These are phyloP conservation scores for Apiospora saccharicola DNA, from an alignment of 2,329 filamentous ascomycete genomes.

Conservation along the genomic window DNA sequence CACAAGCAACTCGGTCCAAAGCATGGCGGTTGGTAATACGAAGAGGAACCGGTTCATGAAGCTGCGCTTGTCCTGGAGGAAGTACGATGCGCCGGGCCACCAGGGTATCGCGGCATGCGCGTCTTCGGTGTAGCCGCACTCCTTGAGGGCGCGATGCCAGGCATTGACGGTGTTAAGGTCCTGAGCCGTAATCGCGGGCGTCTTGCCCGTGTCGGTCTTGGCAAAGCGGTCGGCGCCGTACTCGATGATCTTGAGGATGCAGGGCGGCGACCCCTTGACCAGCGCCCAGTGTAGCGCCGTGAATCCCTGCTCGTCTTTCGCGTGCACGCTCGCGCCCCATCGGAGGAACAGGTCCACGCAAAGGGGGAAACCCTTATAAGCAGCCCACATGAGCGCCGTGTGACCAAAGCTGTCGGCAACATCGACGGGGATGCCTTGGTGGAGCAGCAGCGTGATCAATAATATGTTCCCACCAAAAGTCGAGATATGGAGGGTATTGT, in stretches of 20 bases:
- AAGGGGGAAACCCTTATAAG: constrained; percentile 93
- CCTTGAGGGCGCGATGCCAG: constrained; percentile 83
- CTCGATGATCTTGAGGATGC: constrained; percentile 92
- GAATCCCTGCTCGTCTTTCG: constrained; percentile 89
- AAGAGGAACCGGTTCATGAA: constrained; percentile 90
- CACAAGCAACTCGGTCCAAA: constrained; percentile 75
- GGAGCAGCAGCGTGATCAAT: constrained; percentile 85
- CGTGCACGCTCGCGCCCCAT: constrained; percentile 95
- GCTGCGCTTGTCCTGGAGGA: constrained; percentile 77
- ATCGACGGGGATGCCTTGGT: constrained; percentile 95
- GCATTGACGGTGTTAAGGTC: constrained; percentile 88
- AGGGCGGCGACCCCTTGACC: constrained; percentile 88
- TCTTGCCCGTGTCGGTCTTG: constrained; percentile 89
- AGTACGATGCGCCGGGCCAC: constrained; percentile 75
- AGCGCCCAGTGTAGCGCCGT: constrained; percentile 96
- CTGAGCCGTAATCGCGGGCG: constrained; percentile 81
- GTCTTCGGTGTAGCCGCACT: constrained; percentile 84
- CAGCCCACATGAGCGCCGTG: constrained; percentile 97
- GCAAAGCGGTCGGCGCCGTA: constrained; percentile 95
- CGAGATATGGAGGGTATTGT: constrained; percentile 96
- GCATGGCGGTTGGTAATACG: constrained; percentile 81
- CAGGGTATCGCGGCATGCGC: constrained; percentile 73
- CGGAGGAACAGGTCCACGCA: constrained; percentile 92
- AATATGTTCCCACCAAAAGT: constrained; percentile 97
- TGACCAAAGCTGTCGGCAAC: constrained; percentile 89